These are phyloP conservation scores for Boletus huronensis DNA, from an alignment of 768 basidiomycete species.

Conservation along the genomic window DNA sequence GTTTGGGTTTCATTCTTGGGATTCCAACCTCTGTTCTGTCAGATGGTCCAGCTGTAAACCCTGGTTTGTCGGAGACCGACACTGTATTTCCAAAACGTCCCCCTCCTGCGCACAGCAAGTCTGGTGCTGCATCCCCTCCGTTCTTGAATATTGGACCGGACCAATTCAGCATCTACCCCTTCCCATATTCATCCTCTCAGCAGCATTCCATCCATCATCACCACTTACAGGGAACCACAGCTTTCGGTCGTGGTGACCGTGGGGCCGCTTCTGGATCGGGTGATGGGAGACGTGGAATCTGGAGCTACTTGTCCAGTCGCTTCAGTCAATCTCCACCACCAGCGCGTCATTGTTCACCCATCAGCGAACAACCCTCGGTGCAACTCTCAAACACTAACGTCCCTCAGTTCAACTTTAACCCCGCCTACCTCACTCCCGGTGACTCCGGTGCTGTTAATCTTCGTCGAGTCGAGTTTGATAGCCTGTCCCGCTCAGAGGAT, in stretches of 20 bases:
- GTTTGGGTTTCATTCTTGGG: not conserved
- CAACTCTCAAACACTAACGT: no score
- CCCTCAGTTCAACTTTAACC: no score
- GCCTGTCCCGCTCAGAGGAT: constrained; percentile 61
- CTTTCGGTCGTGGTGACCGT: not conserved
- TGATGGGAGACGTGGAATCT: not conserved
- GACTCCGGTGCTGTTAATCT: constrained; percentile 32
- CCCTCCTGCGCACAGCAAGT: not conserved
- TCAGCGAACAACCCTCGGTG: no score
- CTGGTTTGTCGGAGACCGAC: not conserved
- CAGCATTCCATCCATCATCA: not conserved
- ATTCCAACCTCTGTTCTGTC: not conserved
- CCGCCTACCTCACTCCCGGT: constrained; percentile 43
- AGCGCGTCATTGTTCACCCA: no score
- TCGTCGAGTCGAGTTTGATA: constrained; percentile 52
- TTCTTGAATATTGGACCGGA: not conserved
- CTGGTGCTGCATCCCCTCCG: not conserved
- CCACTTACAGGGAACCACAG: not conserved
- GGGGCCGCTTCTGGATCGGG: not conserved
- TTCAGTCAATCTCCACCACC: not conserved
- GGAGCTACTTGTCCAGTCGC: not conserved
- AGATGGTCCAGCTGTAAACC: not conserved
- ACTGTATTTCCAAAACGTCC: not conserved
- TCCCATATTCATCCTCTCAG: not conserved
- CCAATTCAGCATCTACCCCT: not conserved